Conservation (phyloP, 108 stramenopile species). For the Poteriospumella lacustris region DNA sequence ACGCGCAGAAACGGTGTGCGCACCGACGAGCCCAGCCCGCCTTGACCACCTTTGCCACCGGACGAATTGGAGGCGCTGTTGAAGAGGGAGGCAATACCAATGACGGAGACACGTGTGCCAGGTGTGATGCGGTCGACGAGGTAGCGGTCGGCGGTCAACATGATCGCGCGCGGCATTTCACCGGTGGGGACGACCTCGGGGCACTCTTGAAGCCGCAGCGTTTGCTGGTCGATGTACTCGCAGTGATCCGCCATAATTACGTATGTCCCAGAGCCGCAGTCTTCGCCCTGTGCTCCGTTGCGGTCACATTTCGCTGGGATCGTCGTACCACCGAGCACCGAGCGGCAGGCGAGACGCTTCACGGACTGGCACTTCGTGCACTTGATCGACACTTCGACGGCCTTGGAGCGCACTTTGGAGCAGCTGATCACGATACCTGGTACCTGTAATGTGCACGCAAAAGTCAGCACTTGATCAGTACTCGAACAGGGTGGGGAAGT, state of each 20-base stretch:
- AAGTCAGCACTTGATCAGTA: background rate
- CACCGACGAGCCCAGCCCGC: slow-evolving; percentile 40
- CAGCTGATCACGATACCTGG: slow-evolving; percentile 93
- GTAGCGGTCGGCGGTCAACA: slow-evolving; percentile 79
- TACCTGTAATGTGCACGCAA: slow-evolving; percentile 29
- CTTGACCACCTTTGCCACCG: slow-evolving; percentile 45
- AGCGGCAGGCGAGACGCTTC: slow-evolving; percentile 47
- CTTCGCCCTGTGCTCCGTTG: slow-evolving; percentile 40
- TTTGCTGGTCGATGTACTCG: slow-evolving; percentile 87
- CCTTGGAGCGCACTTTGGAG: slow-evolving; percentile 69
- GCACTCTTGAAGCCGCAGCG: slow-evolving; percentile 92
- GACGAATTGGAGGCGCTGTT: slow-evolving; percentile 42
- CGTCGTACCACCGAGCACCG: slow-evolving; percentile 47
- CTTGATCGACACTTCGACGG: slow-evolving; percentile 66
- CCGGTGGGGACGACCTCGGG: slow-evolving; percentile 60
- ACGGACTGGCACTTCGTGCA: slow-evolving; percentile 72
- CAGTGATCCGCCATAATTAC: slow-evolving; percentile 80
- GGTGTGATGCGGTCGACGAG: slow-evolving; percentile 87
- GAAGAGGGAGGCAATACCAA: slow-evolving; percentile 82
- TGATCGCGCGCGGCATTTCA: slow-evolving; percentile 88
- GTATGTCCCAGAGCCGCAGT: slow-evolving; percentile 77
- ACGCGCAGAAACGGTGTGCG: slow-evolving; percentile 68
- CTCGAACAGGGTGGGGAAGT: background rate
- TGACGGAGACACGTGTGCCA: slow-evolving; percentile 79
- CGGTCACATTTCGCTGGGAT: slow-evolving; percentile 61